A percentile compares a stretch with the other conserved stretches of the same genome.
Conservation (phyloP, 345 rosid genomes). For the Eucalyptus tenuipes region DNA sequence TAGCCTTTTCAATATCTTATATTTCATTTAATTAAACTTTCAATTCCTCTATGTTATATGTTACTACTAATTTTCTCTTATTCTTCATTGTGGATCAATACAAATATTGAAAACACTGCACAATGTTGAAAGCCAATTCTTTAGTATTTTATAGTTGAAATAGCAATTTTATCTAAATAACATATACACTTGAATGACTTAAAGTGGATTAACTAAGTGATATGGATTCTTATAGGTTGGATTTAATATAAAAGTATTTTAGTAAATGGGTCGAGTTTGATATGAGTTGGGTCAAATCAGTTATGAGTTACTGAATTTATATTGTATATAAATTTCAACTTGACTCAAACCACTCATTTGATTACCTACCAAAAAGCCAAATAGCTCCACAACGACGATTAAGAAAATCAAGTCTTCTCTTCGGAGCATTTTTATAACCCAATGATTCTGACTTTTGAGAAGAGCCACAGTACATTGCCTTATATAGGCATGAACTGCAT, state of each 20-base stretch:
- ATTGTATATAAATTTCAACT: neutral
- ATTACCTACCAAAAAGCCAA: neutral
- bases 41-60: neutral
- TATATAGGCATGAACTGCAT: too few species aligned
- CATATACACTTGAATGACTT: neutral
- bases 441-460: too few species aligned
- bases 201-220: neutral
- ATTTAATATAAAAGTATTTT: neutral
- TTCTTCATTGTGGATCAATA: neutral
- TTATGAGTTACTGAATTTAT: neutral
- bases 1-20: neutral
- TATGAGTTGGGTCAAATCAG: accelerated
- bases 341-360: neutral
- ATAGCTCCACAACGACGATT: too few species aligned
- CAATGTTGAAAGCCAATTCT: neutral
- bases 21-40: neutral
- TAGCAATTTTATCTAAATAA: neutral
- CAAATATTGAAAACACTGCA: neutral
- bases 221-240: neutral
- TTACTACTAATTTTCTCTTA: neutral
- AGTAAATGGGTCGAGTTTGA: neutral
- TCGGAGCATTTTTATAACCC: too few species aligned
- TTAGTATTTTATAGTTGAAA: neutral
- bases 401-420: neutral
- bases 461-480: too few species aligned